Evolutionary conservation across 2,329 filamentous ascomycete species (phyloP), one percentile per base, ranked within the genome.

Genomic region (Colletotrichum sp.): DNA sequence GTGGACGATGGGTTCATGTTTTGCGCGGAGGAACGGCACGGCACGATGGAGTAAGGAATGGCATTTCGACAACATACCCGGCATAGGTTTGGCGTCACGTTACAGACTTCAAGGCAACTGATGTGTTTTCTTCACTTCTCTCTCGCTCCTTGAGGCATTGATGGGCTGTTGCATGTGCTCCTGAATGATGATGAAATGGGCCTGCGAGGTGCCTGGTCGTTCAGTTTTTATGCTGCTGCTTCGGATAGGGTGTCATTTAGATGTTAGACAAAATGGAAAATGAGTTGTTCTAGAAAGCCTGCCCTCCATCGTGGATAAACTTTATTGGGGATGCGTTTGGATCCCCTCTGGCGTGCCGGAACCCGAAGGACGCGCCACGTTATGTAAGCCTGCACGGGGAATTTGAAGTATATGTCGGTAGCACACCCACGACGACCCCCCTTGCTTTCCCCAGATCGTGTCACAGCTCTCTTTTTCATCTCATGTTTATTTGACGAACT

Each of bases 21-120:
- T 18, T 24, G 68, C 5, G 60, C 52, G 64, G 66, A 32, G 1
- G 49, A 8, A 75, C 16, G 60, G 60, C 44, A 36, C 15, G 62
- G 49, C 55, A 36, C 15, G 62, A 60, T 28, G 60, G 71, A 75
- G 72, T 76, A 49, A 66, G 49, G 71, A 72, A 55, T 9, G 66
- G 71, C 75, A 76, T 75, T 76, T 75, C 69, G 75, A 71, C 75
- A 76, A 71, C 71, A 76, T 76, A 75, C 71, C 75, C 75, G 71
- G 75, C 75, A 76, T 76, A 57, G 71, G 71, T 63, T 70, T 71
- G 71, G 71, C 71, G 75, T 71, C 71, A 62, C 36, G 71, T 66
- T 63, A 76, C 73, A 76, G 70, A 73, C 59, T 73, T 73, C 44
- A 73, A 73, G 73, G 73, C 64, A 76, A 73, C 49, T 65, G 70